Evolutionary conservation across 2,329 filamentous ascomycete genomes (phyloP).

Genomic region (Fusarium sp.): DNA sequence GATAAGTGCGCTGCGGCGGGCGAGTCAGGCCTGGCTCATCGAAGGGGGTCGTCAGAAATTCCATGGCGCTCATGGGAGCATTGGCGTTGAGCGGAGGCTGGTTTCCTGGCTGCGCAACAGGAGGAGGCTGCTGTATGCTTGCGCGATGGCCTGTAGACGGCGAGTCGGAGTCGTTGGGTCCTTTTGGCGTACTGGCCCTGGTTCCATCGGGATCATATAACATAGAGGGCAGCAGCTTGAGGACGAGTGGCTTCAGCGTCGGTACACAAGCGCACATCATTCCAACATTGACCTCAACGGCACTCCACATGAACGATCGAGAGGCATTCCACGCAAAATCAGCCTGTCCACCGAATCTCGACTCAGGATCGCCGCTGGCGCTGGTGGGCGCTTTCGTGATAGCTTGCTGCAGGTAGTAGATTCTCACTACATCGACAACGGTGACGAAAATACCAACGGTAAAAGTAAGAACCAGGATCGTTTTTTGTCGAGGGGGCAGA

Average conservation of each 20-base stretch:
- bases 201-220: conserved; percentile 63
- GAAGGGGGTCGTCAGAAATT: conserved; percentile 60
- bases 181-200: conserved; percentile 45
- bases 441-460: conserved; percentile 87
- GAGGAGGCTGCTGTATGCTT: conserved; percentile 42
- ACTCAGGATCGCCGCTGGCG: conserved; percentile 51
- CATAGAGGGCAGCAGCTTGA: conserved; percentile 69
- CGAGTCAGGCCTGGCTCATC: conserved; percentile 35
- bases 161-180: conserved; percentile 47
- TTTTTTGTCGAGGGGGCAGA: conserved; percentile 85
- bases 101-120: conserved; percentile 31
- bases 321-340: conserved; percentile 80
- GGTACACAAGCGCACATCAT: conserved; percentile 94
- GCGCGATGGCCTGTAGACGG: conserved; percentile 41
- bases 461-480: conserved; percentile 87
- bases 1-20: conserved; percentile 21
- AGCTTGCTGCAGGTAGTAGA: conserved; percentile 88
- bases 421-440: conserved; percentile 86
- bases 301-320: conserved; percentile 91
- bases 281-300: conserved; percentile 89
- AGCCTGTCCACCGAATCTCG: conserved; percentile 62
- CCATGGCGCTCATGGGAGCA: conserved; percentile 53
- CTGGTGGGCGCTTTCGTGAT: conserved; percentile 57
- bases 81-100: conserved; percentile 43
- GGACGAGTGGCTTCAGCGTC: conserved; percentile 85